Evolutionary conservation across 2,329 filamentous ascomycete species (phyloP).

Genomic region (Sclerotiophoma versabilis): DNA sequence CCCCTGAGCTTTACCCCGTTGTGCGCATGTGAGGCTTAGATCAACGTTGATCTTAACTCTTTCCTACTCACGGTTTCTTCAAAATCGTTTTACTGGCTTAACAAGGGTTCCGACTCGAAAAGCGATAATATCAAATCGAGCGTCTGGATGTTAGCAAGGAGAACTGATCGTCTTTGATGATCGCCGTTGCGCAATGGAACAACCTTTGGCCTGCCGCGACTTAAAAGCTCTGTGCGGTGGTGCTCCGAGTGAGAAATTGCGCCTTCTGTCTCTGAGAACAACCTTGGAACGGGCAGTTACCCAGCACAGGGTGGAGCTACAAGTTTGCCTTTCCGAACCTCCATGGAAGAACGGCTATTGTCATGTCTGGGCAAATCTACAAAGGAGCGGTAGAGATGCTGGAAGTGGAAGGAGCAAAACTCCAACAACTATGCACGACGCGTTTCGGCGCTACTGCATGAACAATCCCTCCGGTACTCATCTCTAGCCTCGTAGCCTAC

Average conservation of each 20-base stretch:
- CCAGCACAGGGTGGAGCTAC: not conserved
- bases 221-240: not conserved
- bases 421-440: constrained; percentile 1
- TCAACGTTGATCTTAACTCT: not conserved
- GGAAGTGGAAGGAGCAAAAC: constrained; percentile 17
- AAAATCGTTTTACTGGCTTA: not conserved
- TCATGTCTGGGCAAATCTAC: not conserved
- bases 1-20: not conserved
- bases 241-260: too few relatives aligned
- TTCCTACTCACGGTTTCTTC: not conserved
- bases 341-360: not conserved
- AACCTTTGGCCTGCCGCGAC: too few relatives aligned
- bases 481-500: not conserved
- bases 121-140: too few relatives aligned
- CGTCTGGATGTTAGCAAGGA: too few relatives aligned
- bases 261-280: too few relatives aligned
- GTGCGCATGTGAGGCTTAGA: not conserved
- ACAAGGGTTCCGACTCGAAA: not conserved
- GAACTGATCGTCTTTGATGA: too few relatives aligned
- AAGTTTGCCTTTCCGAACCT: not conserved
- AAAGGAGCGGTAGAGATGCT: constrained; percentile 2
- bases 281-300: too few relatives aligned
- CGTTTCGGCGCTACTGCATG: not conserved
- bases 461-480: not conserved
- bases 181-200: not conserved